These are phyloP conservation scores for Talaromyces proteolyticus DNA, from an alignment of 495 filamentous ascomycete genomes.

Conservation along the genomic window DNA sequence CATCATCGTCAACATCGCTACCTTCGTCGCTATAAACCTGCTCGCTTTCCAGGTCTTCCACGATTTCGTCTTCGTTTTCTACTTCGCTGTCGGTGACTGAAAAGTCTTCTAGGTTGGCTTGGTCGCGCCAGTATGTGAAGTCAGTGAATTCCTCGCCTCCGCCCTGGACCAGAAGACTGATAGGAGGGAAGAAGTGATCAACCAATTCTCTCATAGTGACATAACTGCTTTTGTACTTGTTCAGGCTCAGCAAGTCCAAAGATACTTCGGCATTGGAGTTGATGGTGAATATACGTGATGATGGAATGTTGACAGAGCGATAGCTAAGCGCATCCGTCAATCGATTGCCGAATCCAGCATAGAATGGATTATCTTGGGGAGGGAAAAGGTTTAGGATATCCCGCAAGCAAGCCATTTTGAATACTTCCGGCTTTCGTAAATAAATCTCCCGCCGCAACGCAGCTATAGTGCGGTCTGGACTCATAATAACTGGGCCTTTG, in stretches of 20 bases:
- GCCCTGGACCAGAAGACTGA: constrained; percentile 65
- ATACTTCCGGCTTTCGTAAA: constrained; percentile 92
- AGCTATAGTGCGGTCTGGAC: constrained; percentile 93
- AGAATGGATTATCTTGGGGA: constrained; percentile 78
- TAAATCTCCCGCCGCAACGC: constrained; percentile 92
- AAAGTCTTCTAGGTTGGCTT: constrained; percentile 71
- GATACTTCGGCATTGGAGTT: constrained; percentile 96
- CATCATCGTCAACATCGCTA: constrained; percentile 38
- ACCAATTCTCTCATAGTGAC: constrained; percentile 93
- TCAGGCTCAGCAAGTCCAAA: constrained; percentile 84
- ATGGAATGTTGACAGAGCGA: constrained; percentile 89
- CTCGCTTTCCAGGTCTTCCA: constrained; percentile 35
- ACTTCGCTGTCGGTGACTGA: constrained; percentile 68
- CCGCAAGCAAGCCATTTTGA: constrained; percentile 97
- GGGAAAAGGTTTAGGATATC: constrained; percentile 88
- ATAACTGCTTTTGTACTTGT: constrained; percentile 95
- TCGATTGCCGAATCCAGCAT: constrained; percentile 94
- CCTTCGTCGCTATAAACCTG: constrained; percentile 33
- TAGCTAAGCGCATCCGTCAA: constrained; percentile 96
- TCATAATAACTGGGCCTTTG: constrained; percentile 88
- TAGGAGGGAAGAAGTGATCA: constrained; percentile 93
- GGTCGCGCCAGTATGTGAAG: constrained; percentile 83
- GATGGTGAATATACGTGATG: constrained; percentile 95
- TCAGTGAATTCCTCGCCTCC: constrained; percentile 85
- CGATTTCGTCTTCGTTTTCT: constrained; percentile 37